Percentiles rank a stretch among this genome's conserved stretches.
phyloP scores from a whole-genome alignment of 2,329 filamentous ascomycete species.

The Claviceps sorghi region DNA sequence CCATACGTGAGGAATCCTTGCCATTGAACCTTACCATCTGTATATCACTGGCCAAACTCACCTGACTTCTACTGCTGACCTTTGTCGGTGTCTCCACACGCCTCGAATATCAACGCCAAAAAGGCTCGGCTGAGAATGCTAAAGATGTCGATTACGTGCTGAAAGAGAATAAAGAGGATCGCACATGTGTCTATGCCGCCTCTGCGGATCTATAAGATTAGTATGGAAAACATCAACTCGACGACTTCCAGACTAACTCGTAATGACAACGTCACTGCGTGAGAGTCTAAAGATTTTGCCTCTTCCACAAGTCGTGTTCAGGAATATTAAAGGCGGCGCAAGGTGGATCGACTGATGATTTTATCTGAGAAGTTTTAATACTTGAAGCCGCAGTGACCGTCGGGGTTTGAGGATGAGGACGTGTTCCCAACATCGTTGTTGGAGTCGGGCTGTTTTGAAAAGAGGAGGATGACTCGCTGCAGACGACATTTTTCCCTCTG shows the following conservation, averaged over 20 bases:
- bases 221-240: neutral
- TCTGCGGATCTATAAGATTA: neutral
- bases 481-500: no score
- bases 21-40: neutral
- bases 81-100: neutral
- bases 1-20: neutral
- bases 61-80: neutral
- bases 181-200: neutral
- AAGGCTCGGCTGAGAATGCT: neutral
- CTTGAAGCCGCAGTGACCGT: neutral
- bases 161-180: neutral
- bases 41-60: neutral
- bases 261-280: neutral
- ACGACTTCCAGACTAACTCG: neutral
- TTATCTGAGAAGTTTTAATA: neutral
- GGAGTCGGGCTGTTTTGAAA: neutral
- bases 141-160: neutral
- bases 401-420: neutral
- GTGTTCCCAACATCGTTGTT: neutral
- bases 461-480: no score
- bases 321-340: neutral
- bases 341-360: no score
- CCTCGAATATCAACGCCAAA: neutral
- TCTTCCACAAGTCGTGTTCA: neutral
- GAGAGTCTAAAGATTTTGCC: neutral